Conservation (phyloP, 2,329 filamentous ascomycete genomes). For the Aspergillus oerlinghausenensis region DNA sequence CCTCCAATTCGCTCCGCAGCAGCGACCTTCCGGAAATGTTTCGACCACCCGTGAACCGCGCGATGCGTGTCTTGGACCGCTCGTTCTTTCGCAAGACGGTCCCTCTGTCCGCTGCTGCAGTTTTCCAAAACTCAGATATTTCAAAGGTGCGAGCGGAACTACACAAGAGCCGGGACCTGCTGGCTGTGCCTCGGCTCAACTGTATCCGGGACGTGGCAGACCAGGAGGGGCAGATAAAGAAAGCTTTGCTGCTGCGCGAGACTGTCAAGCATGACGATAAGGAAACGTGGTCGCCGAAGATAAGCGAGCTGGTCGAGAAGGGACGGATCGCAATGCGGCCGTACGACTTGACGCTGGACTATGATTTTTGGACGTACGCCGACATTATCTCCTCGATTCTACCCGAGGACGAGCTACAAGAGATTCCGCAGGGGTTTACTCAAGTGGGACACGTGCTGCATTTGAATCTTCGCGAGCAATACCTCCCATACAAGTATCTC, state of each 20-base stretch:
- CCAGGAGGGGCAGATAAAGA: constrained; percentile 40
- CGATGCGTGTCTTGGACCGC: constrained; percentile 75
- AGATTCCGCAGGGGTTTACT: constrained; percentile 81
- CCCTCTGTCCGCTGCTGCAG: constrained; percentile 70
- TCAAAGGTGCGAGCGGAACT: constrained; percentile 65
- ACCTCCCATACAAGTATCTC: constrained; percentile 77
- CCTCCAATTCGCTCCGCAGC: constrained; percentile 16
- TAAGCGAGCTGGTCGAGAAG: constrained; percentile 64
- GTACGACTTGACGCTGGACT: constrained; percentile 71
- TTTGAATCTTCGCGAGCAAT: constrained; percentile 79
- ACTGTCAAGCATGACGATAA: constrained; percentile 47
- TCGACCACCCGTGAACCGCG: constrained; percentile 73
- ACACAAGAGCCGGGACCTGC: constrained; percentile 60
- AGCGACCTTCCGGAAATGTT: constrained; percentile 52
- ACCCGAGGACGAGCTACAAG: constrained; percentile 71
- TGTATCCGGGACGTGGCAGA: constrained; percentile 58
- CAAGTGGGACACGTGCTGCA: constrained; percentile 87
- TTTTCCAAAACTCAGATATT: constrained; percentile 72
- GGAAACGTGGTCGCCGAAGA: constrained; percentile 68
- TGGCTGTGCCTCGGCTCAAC: constrained; percentile 60
- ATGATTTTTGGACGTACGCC: constrained; percentile 82
- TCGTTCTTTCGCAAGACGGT: constrained; percentile 75
- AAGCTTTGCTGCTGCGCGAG: constrained; percentile 37
- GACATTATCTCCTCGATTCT: constrained; percentile 81
- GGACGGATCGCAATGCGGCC: constrained; percentile 68